Evolutionary conservation across 2,329 filamentous ascomycete genomes (phyloP).

Genomic region (Pseudogymnoascus pannorum): DNA sequence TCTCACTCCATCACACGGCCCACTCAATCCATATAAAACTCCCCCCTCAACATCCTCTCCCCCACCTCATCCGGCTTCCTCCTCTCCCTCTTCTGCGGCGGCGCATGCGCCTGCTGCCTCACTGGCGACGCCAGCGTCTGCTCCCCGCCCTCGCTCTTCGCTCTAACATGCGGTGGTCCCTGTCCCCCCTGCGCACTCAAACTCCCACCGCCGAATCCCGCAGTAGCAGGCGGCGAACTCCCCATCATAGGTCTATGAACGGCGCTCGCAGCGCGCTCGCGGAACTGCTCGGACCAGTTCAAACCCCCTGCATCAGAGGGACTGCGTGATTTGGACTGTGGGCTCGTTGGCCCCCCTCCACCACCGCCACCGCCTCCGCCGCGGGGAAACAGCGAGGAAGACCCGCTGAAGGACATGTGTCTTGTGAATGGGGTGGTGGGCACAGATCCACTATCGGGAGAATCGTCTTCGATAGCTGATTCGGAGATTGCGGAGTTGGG

Average conservation of each 20-base stretch:
- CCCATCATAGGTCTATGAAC: conserved; percentile 52
- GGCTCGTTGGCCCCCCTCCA: conserved; percentile 46
- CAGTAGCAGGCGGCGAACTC: conserved; percentile 41
- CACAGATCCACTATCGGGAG: conserved; percentile 48
- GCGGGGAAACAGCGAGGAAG: conserved; percentile 19
- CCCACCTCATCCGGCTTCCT: conserved; percentile 89
- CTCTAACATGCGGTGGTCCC: conserved; percentile 43
- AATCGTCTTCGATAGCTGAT: conserved; percentile 64
- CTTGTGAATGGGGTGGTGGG: conserved; percentile 71
- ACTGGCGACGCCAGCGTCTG: conserved; percentile 53
- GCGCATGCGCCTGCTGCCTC: conserved; percentile 59
- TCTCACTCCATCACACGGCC: no score
- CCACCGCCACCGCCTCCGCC: no score
- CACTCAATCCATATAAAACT: conserved; percentile 95
- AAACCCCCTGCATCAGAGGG: conserved; percentile 80
- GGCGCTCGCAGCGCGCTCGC: conserved; percentile 80
- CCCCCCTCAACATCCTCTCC: conserved; percentile 93
- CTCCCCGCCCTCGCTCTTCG: conserved; percentile 21
- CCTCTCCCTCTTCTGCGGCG: conserved; percentile 34
- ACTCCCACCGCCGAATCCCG: no score
- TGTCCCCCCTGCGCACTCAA: conserved; percentile 64
- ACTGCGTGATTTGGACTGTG: conserved; percentile 47
- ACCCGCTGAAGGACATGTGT: conserved; percentile 77
- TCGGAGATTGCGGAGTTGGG: conserved; percentile 55
- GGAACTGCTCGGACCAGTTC: conserved; percentile 95